A percentile compares a stretch with the other conserved stretches of the same genome.
These are phyloP conservation scores for Lanmaoa pseudosensibilis DNA, from an alignment of 768 basidiomycete genomes.

Conservation along the genomic window DNA sequence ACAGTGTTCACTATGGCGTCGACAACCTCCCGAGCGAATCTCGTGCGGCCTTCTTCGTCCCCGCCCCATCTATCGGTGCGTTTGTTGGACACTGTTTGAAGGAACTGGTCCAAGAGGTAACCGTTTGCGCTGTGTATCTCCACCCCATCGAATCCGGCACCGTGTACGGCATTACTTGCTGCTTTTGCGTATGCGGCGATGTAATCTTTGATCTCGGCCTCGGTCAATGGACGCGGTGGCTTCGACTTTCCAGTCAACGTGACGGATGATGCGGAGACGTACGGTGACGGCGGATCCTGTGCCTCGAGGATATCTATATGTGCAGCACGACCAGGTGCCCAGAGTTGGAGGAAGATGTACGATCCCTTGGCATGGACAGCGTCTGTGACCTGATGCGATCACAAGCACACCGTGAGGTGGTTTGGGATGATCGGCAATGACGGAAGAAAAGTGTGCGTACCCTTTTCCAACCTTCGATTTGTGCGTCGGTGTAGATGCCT, in stretches of 20 bases:
- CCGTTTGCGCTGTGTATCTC: slow-evolving; percentile 45
- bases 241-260: slow-evolving; percentile 14
- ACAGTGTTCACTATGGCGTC: slow-evolving; percentile 51
- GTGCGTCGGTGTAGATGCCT: slow-evolving; percentile 64
- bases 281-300: slow-evolving; percentile 32
- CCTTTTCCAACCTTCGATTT: slow-evolving; percentile 52
- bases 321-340: slow-evolving; percentile 58
- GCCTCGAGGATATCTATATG: slow-evolving; percentile 30
- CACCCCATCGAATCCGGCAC: slow-evolving; percentile 48
- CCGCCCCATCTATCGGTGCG: slow-evolving; percentile 72
- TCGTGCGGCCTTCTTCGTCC: slow-evolving; percentile 54
- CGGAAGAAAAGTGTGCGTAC: slow-evolving; percentile 18
- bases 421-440: too few relatives aligned
- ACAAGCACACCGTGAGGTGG: not conserved
- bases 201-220: slow-evolving; percentile 35
- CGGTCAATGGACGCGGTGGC: slow-evolving; percentile 20
- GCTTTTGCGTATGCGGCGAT: slow-evolving; percentile 32
- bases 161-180: slow-evolving; percentile 34
- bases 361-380: slow-evolving; percentile 56
- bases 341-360: slow-evolving; percentile 48
- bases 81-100: slow-evolving; percentile 54
- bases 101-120: slow-evolving; percentile 60
- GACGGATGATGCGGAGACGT: slow-evolving; percentile 37
- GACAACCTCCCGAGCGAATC: slow-evolving; percentile 57
- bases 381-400: slow-evolving; percentile 45